Base-by-base conservation (phyloP, 176 grass and related monocot species). In the Triticum monococcum region DNA sequence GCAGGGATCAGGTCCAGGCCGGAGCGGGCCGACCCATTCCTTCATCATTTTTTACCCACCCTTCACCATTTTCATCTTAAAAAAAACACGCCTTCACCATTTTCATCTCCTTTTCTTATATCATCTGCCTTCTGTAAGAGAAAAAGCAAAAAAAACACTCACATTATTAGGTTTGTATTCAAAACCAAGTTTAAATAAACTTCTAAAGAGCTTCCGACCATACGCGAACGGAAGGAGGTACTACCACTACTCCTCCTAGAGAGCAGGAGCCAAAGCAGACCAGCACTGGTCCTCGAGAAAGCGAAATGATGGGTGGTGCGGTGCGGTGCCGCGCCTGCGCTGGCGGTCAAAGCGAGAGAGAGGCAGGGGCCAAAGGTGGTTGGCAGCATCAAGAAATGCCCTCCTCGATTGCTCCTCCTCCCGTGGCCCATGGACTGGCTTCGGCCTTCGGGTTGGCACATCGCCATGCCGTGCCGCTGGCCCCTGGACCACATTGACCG, bases 341-440 rank as follows among this genome's bases (percentile, higher is more conserved):
- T 89, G 74, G 86, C 50, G 90, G 90, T 92, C 90, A 89, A 92
- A 83, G 88, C 82, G 74, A 38, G 61, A 20, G 74, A 30, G 61
- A 20, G 65, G 65, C 45, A 65, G 56, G 45, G 74, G 33, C 61
- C 87, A 79, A 85, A 91, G 56, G 71, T 87, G 48, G 80, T 87
- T 89, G 87, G 91, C 91, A 92, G 73, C 84, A 87, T 84, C 84
- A 72, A 92, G 91, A 92, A 89, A 92, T 89, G 91, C 84, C 80
- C 43, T 16, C 38, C n/a, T 75, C 59, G 85, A 48, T 84, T 16
- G 77, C 61, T 17, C 20, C 56, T 78, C 31, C 40, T 45, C 12
- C 4, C 54, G n/a, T 81, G 62, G 79, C 63, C 79, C 70, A 25
- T 81, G 64, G 72, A 57, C 1, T 73, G 75, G 65, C 54, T 11